phyloP scores from a whole-genome alignment of 257 asterid species.

The Lycium ferocissimum region DNA sequence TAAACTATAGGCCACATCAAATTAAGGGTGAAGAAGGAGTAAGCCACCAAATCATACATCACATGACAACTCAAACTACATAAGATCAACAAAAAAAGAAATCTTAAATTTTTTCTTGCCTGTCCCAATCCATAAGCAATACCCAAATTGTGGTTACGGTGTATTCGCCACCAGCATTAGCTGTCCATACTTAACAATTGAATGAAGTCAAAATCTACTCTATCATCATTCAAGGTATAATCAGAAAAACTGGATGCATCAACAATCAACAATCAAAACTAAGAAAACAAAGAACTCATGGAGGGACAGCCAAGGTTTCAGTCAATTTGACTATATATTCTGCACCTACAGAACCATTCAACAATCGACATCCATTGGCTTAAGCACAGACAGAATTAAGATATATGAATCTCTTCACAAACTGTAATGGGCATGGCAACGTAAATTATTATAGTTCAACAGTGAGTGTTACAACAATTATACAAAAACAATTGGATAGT shows the following conservation, averaged over 20 bases:
- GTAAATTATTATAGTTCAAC: not conserved
- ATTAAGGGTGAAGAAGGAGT: not conserved
- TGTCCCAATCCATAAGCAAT: not conserved
- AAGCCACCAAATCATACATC: not conserved
- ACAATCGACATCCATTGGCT: not conserved
- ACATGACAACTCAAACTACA: slow-evolving; percentile 1
- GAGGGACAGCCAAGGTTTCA: not conserved
- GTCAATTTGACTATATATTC: not conserved
- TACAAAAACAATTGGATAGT: not conserved
- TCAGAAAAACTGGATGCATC: not conserved
- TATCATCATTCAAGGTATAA: not conserved
- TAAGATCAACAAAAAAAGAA: not conserved
- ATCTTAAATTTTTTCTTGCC: not conserved
- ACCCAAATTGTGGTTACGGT: not conserved
- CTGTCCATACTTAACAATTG: not conserved
- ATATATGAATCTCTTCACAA: not conserved
- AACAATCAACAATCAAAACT: not conserved
- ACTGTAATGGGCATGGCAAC: not conserved
- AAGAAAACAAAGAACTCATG: not conserved
- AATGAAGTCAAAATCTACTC: not conserved
- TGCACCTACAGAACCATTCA: not conserved
- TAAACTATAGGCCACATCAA: not conserved
- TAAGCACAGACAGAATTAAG: not conserved
- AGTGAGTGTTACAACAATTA: not conserved
- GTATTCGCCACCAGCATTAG: not conserved